Percentiles rank a stretch among this genome's conserved stretches.
Conservation (phyloP, 345 rosid genomes). For the Noccaea bulbosa region DNA sequence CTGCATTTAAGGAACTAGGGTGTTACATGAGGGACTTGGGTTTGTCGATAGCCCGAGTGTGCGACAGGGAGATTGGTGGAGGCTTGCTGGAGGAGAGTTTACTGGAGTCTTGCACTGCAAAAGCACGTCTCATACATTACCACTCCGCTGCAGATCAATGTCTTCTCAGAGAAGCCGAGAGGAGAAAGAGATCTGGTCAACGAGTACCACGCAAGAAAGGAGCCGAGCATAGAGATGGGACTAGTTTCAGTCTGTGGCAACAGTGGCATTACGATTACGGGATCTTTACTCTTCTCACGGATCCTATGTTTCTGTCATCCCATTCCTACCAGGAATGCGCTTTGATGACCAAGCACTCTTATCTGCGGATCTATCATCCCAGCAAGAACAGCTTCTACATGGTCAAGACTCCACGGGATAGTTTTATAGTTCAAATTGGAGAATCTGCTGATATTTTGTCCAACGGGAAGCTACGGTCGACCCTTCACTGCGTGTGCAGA, state of each 20-base stretch:
- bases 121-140: constrained; percentile 89
- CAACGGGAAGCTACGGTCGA: constrained; percentile 68
- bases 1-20: constrained; percentile 64
- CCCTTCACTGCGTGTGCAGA: constrained; percentile 80
- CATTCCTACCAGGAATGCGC: constrained; percentile 45
- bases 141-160: constrained; percentile 64
- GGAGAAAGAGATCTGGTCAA: constrained; percentile 43
- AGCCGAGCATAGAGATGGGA: constrained; percentile 28
- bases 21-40: constrained; percentile 81
- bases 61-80: constrained; percentile 78
- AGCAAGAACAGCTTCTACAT: constrained; percentile 51
- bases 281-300: constrained; percentile 81
- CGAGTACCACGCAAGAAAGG: constrained; percentile 33
- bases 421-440: constrained; percentile 83
- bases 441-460: constrained; percentile 86
- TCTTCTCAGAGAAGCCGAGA: constrained; percentile 48
- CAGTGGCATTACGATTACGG: constrained; percentile 97
- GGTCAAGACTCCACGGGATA: constrained; percentile 79
- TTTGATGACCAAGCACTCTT: constrained; percentile 54
- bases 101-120: constrained; percentile 74
- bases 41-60: constrained; percentile 64
- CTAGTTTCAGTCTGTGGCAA: constrained; percentile 67
- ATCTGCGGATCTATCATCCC: constrained; percentile 66
- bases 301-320: constrained; percentile 69
- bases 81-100: constrained; percentile 67